Evolutionary conservation across 768 basidiomycete genomes (phyloP), one percentile per base, ranked within the genome.

Genomic region (Chlorophyllum brunneum): DNA sequence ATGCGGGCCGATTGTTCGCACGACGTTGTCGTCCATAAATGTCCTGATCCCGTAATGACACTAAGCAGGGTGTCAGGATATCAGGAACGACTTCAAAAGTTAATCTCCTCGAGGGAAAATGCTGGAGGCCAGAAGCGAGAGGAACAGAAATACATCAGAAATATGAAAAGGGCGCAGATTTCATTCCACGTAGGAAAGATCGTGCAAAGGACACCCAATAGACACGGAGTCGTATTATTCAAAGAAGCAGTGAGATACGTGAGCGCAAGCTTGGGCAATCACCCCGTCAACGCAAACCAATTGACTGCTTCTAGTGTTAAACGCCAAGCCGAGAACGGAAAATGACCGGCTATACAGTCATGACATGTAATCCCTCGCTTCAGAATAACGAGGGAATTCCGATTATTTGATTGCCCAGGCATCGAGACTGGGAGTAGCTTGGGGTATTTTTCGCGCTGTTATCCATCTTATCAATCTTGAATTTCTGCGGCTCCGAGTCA

Each of bases 401-500:
- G 18, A 16, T 16, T 4, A n/a, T 6, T 11, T n/a, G 36, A 15
- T 4, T 37, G 18, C 6, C 5, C 36, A 37, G 36, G 36, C 36
- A 37, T 7, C 5, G 36, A 37, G 13, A 7, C n/a, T 15, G 36
- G 36, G 36, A 37, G 36, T 37, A 30, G 43, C 4, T 31, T 15
- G 2, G 24, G 22, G 15, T 23, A 15, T 26, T 16, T 20, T 18
- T 30, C 30, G 29, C 23, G 24, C 40, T 33, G 39, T 23, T 31
- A 51, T 41, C 3, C 49, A 51, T 51, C 49, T 41, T 33, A 42
- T 42, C 49, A 48, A n/a, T 16, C 8, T 38, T 26, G 18, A 29
- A 30, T 15, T 15, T 15, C 26, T 7, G 15, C 11, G 4, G 34
- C 34, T n/a, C n/a, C n/a, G n/a, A 24, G 41, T 2, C 18, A 36